A percentile compares a stretch with the other conserved stretches of the same genome.
These are phyloP conservation scores for Nemania serpens DNA, from an alignment of 2,329 filamentous ascomycete species.

Conservation along the genomic window DNA sequence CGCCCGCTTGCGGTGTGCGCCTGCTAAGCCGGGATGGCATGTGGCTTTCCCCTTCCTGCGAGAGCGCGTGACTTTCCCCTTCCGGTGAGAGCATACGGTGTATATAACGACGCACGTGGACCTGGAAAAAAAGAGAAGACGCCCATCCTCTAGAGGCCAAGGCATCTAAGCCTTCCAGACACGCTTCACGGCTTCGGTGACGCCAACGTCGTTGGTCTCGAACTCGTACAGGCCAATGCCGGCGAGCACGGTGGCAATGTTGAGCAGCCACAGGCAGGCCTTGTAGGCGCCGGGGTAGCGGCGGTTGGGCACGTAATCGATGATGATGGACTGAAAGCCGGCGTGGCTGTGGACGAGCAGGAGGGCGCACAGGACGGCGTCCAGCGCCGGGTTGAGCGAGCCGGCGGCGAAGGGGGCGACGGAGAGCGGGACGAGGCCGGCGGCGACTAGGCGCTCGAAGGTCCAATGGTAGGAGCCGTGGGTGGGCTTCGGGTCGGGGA, in stretches of 20 bases:
- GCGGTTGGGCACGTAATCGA: slow-evolving; percentile 84
- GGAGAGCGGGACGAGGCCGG: slow-evolving; percentile 81
- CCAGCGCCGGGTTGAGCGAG: slow-evolving; percentile 84
- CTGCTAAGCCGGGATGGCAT: not conserved
- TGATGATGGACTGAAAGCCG: slow-evolving; percentile 87
- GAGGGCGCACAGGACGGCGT: slow-evolving; percentile 81
- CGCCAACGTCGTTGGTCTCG: slow-evolving; percentile 95
- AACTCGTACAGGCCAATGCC: slow-evolving; percentile 95
- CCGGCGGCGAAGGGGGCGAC: slow-evolving; percentile 91
- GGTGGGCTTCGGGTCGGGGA: slow-evolving; percentile 72
- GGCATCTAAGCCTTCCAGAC: slow-evolving; percentile 73
- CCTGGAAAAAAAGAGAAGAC: too few relatives aligned
- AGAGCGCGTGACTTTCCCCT: too few relatives aligned
- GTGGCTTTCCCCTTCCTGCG: not conserved
- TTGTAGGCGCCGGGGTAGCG: slow-evolving; percentile 71
- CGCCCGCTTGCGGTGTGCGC: not conserved
- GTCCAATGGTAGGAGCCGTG: slow-evolving; percentile 99
- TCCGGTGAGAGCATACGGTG: too few relatives aligned
- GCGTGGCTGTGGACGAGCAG: slow-evolving; percentile 93
- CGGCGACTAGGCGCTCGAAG: slow-evolving; percentile 85
- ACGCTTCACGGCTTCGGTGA: slow-evolving; percentile 86
- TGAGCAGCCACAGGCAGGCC: slow-evolving; percentile 76
- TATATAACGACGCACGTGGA: too few relatives aligned
- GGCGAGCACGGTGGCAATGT: slow-evolving; percentile 76
- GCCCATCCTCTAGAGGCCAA: not conserved